Percentiles rank a stretch among this genome's conserved stretches.
These are phyloP conservation scores for Talaromyces pinophilus DNA, from an alignment of 2,329 filamentous ascomycete species.

Conservation along the genomic window DNA sequence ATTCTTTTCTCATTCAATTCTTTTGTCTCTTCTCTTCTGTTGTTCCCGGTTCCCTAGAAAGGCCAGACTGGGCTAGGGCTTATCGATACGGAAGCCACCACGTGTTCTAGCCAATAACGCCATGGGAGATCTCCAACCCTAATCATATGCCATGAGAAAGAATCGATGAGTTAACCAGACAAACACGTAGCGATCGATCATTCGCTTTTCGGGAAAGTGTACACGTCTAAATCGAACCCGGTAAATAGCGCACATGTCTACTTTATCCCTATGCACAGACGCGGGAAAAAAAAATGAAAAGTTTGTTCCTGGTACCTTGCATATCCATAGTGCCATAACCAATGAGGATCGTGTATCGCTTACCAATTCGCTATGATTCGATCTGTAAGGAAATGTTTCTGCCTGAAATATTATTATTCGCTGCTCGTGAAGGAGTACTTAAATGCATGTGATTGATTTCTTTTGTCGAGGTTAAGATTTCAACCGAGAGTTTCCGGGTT, in stretches of 20 bases:
- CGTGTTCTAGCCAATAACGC: background rate
- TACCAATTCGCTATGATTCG: background rate
- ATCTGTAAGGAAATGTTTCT: slow-evolving; percentile 2
- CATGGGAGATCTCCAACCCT: background rate
- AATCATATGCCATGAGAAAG: background rate
- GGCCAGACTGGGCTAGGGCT: background rate
- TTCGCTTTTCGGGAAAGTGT: background rate
- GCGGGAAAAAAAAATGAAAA: background rate
- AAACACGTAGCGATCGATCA: slow-evolving; percentile 9
- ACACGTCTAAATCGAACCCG: background rate
- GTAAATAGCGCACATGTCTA: background rate
- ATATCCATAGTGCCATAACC: background rate
- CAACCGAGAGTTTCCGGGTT: background rate
- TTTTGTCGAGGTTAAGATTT: background rate
- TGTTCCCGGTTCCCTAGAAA: background rate
- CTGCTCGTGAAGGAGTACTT: no score
- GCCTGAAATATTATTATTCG: background rate
- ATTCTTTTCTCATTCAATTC: no score
- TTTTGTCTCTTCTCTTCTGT: no score
- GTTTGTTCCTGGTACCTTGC: slow-evolving; percentile 21
- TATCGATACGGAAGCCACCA: slow-evolving; percentile 10
- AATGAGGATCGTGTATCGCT: background rate
- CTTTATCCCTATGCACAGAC: background rate
- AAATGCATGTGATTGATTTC: slow-evolving; percentile 2
- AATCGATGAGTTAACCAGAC: background rate